Evolutionary conservation across 2,329 filamentous ascomycete genomes (phyloP).

Genomic region (Aspergillus fischeri): DNA sequence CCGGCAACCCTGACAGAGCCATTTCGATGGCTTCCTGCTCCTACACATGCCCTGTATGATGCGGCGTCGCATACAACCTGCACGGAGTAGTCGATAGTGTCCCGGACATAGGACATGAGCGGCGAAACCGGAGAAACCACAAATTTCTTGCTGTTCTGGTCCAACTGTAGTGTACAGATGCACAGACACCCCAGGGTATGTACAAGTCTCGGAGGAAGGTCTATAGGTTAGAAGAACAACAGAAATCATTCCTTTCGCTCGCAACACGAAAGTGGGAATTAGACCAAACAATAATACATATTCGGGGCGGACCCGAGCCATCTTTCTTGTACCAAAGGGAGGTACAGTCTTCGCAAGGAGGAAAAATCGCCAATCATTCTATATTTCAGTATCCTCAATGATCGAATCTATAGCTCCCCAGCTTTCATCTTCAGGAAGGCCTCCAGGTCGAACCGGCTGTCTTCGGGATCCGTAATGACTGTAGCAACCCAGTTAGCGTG

Average conservation of each 20-base stretch:
- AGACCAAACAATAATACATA: slow-evolving; percentile 43
- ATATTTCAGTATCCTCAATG: slow-evolving; percentile 19
- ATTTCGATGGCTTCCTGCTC: not conserved
- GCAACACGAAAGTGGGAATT: slow-evolving; percentile 38
- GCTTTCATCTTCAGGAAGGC: slow-evolving; percentile 66
- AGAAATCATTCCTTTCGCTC: slow-evolving; percentile 39
- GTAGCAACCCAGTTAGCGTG: slow-evolving; percentile 20
- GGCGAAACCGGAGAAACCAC: slow-evolving; percentile 28
- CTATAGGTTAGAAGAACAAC: slow-evolving; percentile 34
- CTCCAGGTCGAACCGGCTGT: slow-evolving; percentile 93
- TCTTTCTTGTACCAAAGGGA: slow-evolving; percentile 31
- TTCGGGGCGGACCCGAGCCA: slow-evolving; percentile 30
- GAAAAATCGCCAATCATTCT: slow-evolving; percentile 29
- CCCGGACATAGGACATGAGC: slow-evolving; percentile 8
- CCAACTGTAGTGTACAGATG: slow-evolving; percentile 38
- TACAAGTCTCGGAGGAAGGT: slow-evolving; percentile 39
- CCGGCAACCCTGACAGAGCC: not conserved
- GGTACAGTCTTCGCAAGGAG: slow-evolving; percentile 28
- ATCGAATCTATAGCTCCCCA: slow-evolving; percentile 36
- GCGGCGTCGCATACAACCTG: slow-evolving; percentile 7
- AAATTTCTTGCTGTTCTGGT: slow-evolving; percentile 36
- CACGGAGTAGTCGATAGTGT: not conserved
- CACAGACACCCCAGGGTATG: slow-evolving; percentile 38
- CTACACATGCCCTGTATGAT: not conserved
- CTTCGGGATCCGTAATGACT: slow-evolving; percentile 72